Conservation (phyloP, 768 basidiomycete genomes). For the Pholiota microspora region DNA sequence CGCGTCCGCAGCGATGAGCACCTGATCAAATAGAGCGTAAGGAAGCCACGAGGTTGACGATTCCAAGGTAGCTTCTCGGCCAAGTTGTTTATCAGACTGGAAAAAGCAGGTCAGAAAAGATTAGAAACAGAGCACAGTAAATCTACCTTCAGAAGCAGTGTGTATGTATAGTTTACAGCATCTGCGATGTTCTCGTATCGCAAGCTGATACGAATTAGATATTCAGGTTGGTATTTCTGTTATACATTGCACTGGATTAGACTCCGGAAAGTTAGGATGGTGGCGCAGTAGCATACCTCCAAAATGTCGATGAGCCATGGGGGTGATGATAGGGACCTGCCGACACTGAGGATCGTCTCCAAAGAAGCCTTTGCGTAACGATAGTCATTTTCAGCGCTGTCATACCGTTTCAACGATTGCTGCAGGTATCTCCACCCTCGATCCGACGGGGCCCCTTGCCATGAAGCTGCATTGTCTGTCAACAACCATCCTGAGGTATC, state of each 20-base stretch:
- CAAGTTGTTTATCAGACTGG: constrained; percentile 53
- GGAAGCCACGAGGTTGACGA: constrained; percentile 76
- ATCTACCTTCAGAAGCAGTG: constrained; percentile 68
- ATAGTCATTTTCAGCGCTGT: constrained; percentile 66
- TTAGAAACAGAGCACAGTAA: background rate
- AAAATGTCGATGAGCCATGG: constrained; percentile 81
- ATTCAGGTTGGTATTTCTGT: constrained; percentile 76
- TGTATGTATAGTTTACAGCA: constrained; percentile 71
- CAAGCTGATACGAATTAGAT: constrained; percentile 76
- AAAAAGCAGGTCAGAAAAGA: constrained; percentile 8
- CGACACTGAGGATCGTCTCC: constrained; percentile 71
- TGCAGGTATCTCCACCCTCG: constrained; percentile 90
- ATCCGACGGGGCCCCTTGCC: constrained; percentile 78
- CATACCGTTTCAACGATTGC: constrained; percentile 74
- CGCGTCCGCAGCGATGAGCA: constrained; percentile 61
- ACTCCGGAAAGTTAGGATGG: background rate
- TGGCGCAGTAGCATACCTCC: constrained; percentile 42
- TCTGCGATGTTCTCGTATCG: constrained; percentile 77
- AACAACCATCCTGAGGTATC: constrained; percentile 82
- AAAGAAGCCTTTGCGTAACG: constrained; percentile 75
- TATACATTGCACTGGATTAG: constrained; percentile 8
- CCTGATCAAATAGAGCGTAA: constrained; percentile 82
- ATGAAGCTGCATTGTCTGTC: constrained; percentile 75
- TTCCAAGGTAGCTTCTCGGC: constrained; percentile 46
- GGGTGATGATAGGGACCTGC: constrained; percentile 63